Evolutionary conservation across 2,329 filamentous ascomycete species (phyloP).

Genomic region (Botryotinia convoluta): DNA sequence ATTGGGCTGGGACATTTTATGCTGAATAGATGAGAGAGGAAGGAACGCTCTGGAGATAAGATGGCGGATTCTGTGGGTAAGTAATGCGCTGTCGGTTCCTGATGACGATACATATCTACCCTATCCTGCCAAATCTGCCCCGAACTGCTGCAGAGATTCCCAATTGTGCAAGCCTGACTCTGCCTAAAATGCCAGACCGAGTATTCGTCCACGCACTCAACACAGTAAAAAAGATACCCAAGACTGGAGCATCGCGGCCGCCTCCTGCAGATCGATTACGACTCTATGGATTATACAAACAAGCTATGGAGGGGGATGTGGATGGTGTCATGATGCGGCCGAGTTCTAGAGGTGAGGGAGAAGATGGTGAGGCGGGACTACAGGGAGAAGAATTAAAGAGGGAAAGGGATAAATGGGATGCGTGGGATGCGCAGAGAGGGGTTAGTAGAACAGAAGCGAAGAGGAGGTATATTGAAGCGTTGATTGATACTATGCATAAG

Average conservation of each 20-base stretch:
- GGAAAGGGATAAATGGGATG: constrained; percentile 77
- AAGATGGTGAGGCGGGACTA: constrained; percentile 46
- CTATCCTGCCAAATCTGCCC: constrained; percentile 12
- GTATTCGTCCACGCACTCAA: constrained; percentile 99
- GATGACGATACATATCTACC: constrained; percentile 10
- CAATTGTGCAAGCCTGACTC: not conserved
- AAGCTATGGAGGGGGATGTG: constrained; percentile 98
- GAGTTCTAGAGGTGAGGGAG: constrained; percentile 53
- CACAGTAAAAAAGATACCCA: constrained; percentile 95
- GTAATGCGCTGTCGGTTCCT: constrained; percentile 22
- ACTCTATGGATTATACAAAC: constrained; percentile 97
- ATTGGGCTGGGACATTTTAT: not conserved
- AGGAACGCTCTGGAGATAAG: constrained; percentile 27
- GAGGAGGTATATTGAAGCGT: constrained; percentile 84
- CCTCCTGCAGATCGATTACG: constrained; percentile 81
- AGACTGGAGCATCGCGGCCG: constrained; percentile 85
- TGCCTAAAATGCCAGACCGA: constrained; percentile 61
- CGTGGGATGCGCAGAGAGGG: constrained; percentile 86
- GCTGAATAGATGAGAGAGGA: constrained; percentile 17
- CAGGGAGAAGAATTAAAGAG: constrained; percentile 46
- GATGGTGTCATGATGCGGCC: constrained; percentile 91
- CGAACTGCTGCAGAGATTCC: not conserved
- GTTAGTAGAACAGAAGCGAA: constrained; percentile 89
- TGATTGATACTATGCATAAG: constrained; percentile 95
- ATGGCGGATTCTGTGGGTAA: constrained; percentile 56